Base-by-base conservation (phyloP, 805 yeast species). In the Metschnikowia sp. region DNA sequence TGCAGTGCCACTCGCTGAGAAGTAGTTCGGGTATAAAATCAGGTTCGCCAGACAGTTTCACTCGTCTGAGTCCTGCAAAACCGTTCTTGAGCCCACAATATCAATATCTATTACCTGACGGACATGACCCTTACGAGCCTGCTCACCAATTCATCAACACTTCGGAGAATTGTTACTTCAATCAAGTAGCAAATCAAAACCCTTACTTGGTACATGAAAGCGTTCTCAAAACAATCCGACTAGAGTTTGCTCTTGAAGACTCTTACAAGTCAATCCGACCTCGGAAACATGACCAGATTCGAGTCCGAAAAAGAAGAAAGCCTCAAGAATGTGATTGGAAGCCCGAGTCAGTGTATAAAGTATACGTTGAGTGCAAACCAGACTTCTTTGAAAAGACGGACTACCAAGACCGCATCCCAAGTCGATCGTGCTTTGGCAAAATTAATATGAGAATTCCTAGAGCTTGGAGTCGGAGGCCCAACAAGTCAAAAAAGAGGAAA, bases 391-490 rank as follows among this genome's bases (percentile, higher is more conserved):
- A 64, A 39, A 61, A 57, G 44, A 55, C 68, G n/a, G 60, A 61
- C 39, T 66, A 63, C 44, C 59, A 55, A 30, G 62, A 59, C 36
- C 49, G 52, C 28, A 56, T 67, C 10, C 74, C 75, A 2, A 37
- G 35, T 12, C 47, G 52, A 11, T 67, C 71, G 2, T 68, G 75
- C 49, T 70, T 70, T 49, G 76, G 76, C 7, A 63, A 60, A 37
- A 64, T 70, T 34, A 70, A 69, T 50, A 70, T 70, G 76, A 55
- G 76, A 44, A 55, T 51, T 32, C 66, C 64, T 36, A 50, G 70
- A 22, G 76, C 76, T 7, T 70, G 76, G 76, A 52, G 58, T 3
- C 57, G 75, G 33, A 54, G 56, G 12, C 64, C 60, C 13, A 56
- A 56, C 36, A 50, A 47, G 19, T 47, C 54, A 8, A 53, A 53